Percentiles rank a stretch among this genome's conserved stretches.
Conservation (phyloP, 1,139 yeast species). For the Spathaspora sp. region DNA sequence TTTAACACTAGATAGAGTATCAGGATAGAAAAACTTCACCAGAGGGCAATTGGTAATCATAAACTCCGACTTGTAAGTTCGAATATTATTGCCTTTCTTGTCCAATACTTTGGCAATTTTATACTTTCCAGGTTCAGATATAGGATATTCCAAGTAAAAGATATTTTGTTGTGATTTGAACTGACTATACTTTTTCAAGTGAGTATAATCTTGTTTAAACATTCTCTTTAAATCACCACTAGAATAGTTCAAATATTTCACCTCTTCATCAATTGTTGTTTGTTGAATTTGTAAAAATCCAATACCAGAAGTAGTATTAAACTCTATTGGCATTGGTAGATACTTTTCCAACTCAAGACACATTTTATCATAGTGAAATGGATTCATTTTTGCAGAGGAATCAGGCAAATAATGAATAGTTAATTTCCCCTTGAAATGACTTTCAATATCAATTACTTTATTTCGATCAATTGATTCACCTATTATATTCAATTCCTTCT, state of each 20-base stretch:
- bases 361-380: constrained; percentile 55
- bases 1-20: constrained; percentile 38
- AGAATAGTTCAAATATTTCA: constrained; percentile 53
- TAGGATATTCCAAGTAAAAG: constrained; percentile 56
- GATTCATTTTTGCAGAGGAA: constrained; percentile 82
- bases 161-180: constrained; percentile 16
- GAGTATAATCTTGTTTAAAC: constrained; percentile 40
- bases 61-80: constrained; percentile 64
- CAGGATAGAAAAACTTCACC: constrained; percentile 49
- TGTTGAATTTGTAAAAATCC: constrained; percentile 65
- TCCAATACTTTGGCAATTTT: constrained; percentile 66
- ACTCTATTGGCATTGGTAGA: constrained; percentile 65
- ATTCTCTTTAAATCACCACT: constrained; percentile 53
- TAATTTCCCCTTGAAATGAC: constrained; percentile 82
- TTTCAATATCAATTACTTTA: constrained; percentile 57
- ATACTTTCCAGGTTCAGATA: constrained; percentile 71
- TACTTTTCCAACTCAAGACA: constrained; percentile 50
- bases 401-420: constrained; percentile 90
- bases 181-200: constrained; percentile 23
- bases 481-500: constrained; percentile 65
- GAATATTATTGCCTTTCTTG: constrained; percentile 58
- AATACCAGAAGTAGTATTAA: constrained; percentile 78
- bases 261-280: constrained; percentile 54
- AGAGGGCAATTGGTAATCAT: constrained; percentile 77
- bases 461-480: constrained; percentile 52